Evolutionary conservation across 257 asterid genomes (phyloP).

Genomic region (Nicotiana sylvestris): DNA sequence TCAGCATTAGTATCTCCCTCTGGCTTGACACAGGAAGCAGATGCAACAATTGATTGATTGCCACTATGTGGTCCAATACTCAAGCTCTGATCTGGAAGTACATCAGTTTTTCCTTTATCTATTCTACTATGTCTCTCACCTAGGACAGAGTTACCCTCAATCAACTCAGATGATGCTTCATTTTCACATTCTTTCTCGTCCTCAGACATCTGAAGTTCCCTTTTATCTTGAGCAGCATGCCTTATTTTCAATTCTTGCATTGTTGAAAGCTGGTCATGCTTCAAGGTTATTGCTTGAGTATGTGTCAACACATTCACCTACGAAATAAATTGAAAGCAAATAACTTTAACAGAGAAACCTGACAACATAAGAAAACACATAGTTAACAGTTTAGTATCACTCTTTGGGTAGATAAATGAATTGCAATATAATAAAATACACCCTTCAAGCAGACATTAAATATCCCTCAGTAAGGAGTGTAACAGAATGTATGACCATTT

Average conservation of each 20-base stretch:
- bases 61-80: background rate
- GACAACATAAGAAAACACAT: background rate
- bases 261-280: slow-evolving; percentile 15
- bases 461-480: background rate
- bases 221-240: slow-evolving; percentile 56
- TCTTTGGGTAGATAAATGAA: background rate
- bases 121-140: background rate
- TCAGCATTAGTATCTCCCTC: background rate
- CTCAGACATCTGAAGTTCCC: slow-evolving; percentile 34
- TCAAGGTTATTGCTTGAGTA: slow-evolving; percentile 31
- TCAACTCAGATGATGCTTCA: slow-evolving; percentile 13
- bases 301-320: slow-evolving; percentile 91
- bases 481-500: background rate
- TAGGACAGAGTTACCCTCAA: background rate
- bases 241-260: slow-evolving; percentile 35
- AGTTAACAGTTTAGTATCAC: background rate
- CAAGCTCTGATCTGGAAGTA: background rate
- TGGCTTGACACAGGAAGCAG: background rate
- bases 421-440: background rate
- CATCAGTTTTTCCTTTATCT: background rate
- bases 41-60: slow-evolving; percentile 1
- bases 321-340: slow-evolving; percentile 14
- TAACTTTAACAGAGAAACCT: background rate
- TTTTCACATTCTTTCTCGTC: slow-evolving; percentile 27
- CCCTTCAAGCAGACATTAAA: background rate